Percentiles rank a stretch among this genome's conserved stretches.
phyloP scores from a whole-genome alignment of 306 rosid species.

The Begonia peltatifolia region DNA sequence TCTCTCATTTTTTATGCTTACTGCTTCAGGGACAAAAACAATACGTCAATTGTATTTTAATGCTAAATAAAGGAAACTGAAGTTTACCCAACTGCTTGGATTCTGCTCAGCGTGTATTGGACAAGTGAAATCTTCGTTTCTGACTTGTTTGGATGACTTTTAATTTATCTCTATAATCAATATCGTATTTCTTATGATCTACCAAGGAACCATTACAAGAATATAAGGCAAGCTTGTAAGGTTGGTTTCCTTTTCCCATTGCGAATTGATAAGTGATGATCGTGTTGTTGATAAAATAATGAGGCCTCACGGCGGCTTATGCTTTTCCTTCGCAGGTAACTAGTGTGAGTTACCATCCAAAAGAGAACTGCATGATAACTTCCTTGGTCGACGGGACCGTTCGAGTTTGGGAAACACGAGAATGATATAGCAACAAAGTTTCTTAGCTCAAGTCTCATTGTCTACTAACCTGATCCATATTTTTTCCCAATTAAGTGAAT shows the following conservation, averaged over 20 bases:
- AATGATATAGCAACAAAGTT: conserved; percentile 11
- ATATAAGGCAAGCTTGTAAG: conserved; percentile 78
- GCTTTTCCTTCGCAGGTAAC: conserved; percentile 48
- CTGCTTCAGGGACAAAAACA: conserved; percentile 70
- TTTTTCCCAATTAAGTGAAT: too few relatives aligned
- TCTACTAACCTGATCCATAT: too few relatives aligned
- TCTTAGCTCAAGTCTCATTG: too few relatives aligned
- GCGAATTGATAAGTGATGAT: too few relatives aligned
- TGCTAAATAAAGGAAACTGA: conserved; percentile 90
- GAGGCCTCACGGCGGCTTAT: too few relatives aligned
- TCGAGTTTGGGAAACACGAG: conserved; percentile 59
- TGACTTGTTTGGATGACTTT: background rate
- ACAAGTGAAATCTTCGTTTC: conserved; percentile 29
- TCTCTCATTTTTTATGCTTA: background rate
- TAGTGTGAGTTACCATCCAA: conserved; percentile 88
- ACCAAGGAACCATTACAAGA: conserved; percentile 72
- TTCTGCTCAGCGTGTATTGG: conserved; percentile 64
- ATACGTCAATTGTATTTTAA: conserved; percentile 77
- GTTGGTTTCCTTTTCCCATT: conserved; percentile 27
- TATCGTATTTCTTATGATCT: conserved; percentile 29
- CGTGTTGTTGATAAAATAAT: background rate
- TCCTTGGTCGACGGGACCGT: conserved; percentile 76
- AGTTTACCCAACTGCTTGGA: conserved; percentile 75
- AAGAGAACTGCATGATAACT: too few relatives aligned
- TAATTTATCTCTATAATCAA: background rate